Base-by-base conservation (phyloP, 306 rosid species). In the Citrullus mucosospermus region DNA sequence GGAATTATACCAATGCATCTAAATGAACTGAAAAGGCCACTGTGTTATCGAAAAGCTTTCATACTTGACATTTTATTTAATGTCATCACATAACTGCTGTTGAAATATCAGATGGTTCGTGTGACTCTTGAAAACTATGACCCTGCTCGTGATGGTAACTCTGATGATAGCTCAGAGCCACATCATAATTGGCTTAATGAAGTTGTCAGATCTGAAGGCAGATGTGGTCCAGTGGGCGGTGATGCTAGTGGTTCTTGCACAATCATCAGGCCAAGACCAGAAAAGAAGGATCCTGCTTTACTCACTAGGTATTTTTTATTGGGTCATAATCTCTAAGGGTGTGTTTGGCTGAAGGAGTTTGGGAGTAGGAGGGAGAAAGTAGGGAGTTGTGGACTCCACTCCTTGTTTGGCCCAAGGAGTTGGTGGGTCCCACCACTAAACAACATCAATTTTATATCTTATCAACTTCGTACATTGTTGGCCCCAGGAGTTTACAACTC, bases 171-270 rank as follows among this genome's bases (percentile, higher is more conserved):
- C 69, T 79, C 68, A 63, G 96, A 90, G 81, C 79, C 84, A 3
- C 92, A 87, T 84, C 99, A 91, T 84, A 96, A 92, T 88, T 96
- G 99, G 99, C 93, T 96, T 54, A 87, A 96, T 73, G 99, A 96
- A 88, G 97, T 96, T 55, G 86, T 91, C 58, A 85, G 99, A n/a
- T 83, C 86, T 77, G 98, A 92, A 83, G 88, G 93, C 50, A 84
- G 91, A 80, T 80, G 88, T 80, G 91, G 88, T 88, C 80, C 84
- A 41, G 80, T 83, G 44, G 84, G 91, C 76, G 78, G 80, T 78
- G 90, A 88, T 75, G 70, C 80, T 81, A 87, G 81, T 79, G 81
- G 91, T 60, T 81, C 82, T 77, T 75, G 85, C 83, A 76, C 82
- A 89, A 72, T 81, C 80, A 81, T 84, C 81, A 89, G 85, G 77